Percentiles rank a stretch among this genome's conserved stretches.
Evolutionary conservation across 108 stramenopile genomes (phyloP).

Genomic region (Cyclotella sp.): DNA sequence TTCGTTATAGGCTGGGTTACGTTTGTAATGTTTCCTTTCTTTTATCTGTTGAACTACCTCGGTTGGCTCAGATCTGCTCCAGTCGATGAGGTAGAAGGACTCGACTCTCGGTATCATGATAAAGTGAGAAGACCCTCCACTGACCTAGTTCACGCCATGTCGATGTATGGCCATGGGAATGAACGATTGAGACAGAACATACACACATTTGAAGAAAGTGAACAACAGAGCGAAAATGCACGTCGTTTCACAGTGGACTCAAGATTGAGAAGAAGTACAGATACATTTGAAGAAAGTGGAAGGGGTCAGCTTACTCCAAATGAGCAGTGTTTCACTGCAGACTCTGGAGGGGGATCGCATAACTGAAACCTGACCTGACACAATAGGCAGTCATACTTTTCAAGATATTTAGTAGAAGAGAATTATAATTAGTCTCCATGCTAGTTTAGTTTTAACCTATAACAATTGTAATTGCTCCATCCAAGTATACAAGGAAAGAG

Average conservation of each 20-base stretch:
- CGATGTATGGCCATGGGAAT: conserved; percentile 5
- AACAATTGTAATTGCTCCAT: no score
- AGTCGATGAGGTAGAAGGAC: conserved; percentile 67
- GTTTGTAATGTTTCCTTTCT: conserved; percentile 73
- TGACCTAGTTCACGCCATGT: neutral
- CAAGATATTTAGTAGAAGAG: no score
- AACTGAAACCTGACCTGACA: no score
- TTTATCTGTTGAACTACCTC: conserved; percentile 52
- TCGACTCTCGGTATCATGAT: conserved; percentile 64
- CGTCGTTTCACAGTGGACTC: neutral
- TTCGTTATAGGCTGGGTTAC: conserved; percentile 80
- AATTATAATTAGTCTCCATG: no score
- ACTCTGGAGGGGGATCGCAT: neutral
- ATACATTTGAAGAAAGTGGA: conserved; percentile 3
- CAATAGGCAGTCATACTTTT: no score
- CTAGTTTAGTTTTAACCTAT: no score
- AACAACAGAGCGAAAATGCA: neutral
- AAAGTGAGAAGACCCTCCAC: conserved; percentile 10
- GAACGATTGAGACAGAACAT: conserved; percentile 15
- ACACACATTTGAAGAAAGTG: neutral
- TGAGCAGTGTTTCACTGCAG: conserved; percentile 7
- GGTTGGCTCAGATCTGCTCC: conserved; percentile 61
- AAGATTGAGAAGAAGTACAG: neutral
- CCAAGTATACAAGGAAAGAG: no score
- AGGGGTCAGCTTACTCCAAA: neutral